phyloP scores from a whole-genome alignment of 2,329 filamentous ascomycete genomes.

The Trichoderma brevicompactum region DNA sequence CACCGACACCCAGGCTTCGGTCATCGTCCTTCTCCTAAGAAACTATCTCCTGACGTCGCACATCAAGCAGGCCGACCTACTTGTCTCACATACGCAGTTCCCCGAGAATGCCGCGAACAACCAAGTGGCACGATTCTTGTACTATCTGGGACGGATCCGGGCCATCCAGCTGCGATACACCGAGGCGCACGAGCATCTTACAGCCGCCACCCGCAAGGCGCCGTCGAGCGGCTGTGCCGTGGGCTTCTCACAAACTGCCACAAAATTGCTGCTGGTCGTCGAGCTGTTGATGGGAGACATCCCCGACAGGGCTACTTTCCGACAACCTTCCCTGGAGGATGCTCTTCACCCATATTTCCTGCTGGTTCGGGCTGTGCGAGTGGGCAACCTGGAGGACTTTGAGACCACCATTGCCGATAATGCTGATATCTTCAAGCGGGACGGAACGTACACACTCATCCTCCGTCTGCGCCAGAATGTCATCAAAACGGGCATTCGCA shows the following conservation, averaged over 20 bases:
- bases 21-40: constrained; percentile 91
- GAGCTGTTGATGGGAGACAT: constrained; percentile 99
- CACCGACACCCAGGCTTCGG: constrained; percentile 93
- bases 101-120: constrained; percentile 95
- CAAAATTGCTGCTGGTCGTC: constrained; percentile 94
- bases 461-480: constrained; percentile 96
- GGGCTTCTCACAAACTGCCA: constrained; percentile 94
- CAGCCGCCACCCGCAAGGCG: constrained; percentile 91
- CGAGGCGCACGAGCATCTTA: constrained; percentile 92
- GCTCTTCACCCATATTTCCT: constrained; percentile 91
- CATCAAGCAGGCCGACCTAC: constrained; percentile 92
- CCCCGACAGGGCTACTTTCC: constrained; percentile 91
- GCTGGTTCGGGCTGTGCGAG: constrained; percentile 91
- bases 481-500: constrained; percentile 98
- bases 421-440: constrained; percentile 83
- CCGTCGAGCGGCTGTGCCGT: constrained; percentile 86
- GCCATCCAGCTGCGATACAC: constrained; percentile 97
- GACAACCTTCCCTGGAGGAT: constrained; percentile 82
- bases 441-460: constrained; percentile 94
- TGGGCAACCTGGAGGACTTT: constrained; percentile 95
- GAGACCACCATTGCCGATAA: constrained; percentile 82
- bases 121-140: constrained; percentile 95
- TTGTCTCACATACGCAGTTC: constrained; percentile 95
- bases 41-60: constrained; percentile 97
- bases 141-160: constrained; percentile 95